These are phyloP conservation scores for Urostyla sp. DNA, from an alignment of 73 alveolate genomes.

Conservation along the genomic window DNA sequence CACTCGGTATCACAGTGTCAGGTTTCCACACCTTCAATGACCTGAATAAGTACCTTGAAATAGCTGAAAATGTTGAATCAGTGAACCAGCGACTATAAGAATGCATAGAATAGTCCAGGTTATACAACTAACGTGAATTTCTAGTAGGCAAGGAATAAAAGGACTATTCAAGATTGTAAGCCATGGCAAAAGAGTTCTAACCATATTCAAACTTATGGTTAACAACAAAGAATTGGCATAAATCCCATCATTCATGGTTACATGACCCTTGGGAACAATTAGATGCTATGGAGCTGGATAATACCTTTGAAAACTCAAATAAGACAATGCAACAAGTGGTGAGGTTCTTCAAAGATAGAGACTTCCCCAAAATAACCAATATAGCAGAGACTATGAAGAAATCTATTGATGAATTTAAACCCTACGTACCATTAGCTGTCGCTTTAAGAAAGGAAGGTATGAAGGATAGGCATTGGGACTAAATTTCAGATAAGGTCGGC, in stretches of 20 bases:
- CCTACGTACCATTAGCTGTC: constrained; percentile 97
- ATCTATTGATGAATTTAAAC: constrained; percentile 96
- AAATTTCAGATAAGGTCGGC: constrained; percentile 95
- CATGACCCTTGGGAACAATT: constrained; percentile 88
- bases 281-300: constrained; percentile 85
- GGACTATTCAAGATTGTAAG: constrained; percentile 92
- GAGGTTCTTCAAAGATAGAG: constrained; percentile 83
- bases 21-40: constrained; percentile 93
- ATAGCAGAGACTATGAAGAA: constrained; percentile 91
- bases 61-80: constrained; percentile 86
- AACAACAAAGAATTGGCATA: constrained; percentile 85
- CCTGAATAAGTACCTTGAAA: constrained; percentile 90
- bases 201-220: constrained; percentile 92
- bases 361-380: constrained; percentile 83
- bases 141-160: constrained; percentile 91
- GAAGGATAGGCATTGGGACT: constrained; percentile 99
- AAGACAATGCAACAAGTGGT: constrained; percentile 76
- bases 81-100: constrained; percentile 92
- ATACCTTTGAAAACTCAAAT: constrained; percentile 79
- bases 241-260: constrained; percentile 79
- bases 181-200: constrained; percentile 88
- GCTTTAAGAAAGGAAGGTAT: constrained; percentile 98
- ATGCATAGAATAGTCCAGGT: constrained; percentile 88
- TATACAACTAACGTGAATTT: constrained; percentile 95
- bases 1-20: constrained; percentile 88